A percentile compares a stretch with the other conserved stretches of the same genome.
These are phyloP conservation scores for Barnettozyma hawaiiensis DNA, from an alignment of 1,139 yeast genomes.

Conservation along the genomic window DNA sequence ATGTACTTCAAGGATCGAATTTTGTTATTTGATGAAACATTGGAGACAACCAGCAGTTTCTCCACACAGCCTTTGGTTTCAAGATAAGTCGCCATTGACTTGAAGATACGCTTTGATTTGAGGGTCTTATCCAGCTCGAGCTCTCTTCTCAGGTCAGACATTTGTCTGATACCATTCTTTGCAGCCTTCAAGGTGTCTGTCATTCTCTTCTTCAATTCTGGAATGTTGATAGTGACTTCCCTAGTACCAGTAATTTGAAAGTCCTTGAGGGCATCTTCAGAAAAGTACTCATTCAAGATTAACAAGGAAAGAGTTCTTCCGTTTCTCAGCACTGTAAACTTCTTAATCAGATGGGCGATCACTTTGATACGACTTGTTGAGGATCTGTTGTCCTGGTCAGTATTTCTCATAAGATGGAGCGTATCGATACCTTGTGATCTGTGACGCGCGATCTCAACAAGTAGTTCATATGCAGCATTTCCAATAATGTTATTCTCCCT, in stretches of 20 bases:
- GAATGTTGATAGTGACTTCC: constrained; percentile 32
- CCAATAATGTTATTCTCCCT: constrained; percentile 38
- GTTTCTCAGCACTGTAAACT: constrained; percentile 35
- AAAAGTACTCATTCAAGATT: constrained; percentile 40
- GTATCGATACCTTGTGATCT: constrained; percentile 55
- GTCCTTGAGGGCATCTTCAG: constrained; percentile 13
- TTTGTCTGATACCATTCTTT: constrained; percentile 62
- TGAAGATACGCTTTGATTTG: constrained; percentile 44
- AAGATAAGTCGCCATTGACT: constrained; percentile 46
- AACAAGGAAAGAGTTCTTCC: constrained; percentile 48
- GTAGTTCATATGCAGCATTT: constrained; percentile 37
- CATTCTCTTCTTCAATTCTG: constrained; percentile 37
- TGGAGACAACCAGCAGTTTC: constrained; percentile 51
- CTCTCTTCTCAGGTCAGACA: constrained; percentile 59
- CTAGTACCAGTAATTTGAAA: constrained; percentile 8
- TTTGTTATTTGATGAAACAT: constrained; percentile 38
- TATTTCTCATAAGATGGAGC: constrained; percentile 45
- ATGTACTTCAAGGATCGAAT: constrained; percentile 58
- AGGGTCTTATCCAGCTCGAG: constrained; percentile 45
- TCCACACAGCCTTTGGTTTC: constrained; percentile 50
- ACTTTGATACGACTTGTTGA: constrained; percentile 55
- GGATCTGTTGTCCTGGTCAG: constrained; percentile 71
- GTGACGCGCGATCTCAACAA: constrained; percentile 46
- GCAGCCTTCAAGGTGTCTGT: constrained; percentile 56
- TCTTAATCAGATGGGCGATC: constrained; percentile 43